Evolutionary conservation across 192 early-diverging fungal species (phyloP).

Genomic region (Spinellus fusiger): DNA sequence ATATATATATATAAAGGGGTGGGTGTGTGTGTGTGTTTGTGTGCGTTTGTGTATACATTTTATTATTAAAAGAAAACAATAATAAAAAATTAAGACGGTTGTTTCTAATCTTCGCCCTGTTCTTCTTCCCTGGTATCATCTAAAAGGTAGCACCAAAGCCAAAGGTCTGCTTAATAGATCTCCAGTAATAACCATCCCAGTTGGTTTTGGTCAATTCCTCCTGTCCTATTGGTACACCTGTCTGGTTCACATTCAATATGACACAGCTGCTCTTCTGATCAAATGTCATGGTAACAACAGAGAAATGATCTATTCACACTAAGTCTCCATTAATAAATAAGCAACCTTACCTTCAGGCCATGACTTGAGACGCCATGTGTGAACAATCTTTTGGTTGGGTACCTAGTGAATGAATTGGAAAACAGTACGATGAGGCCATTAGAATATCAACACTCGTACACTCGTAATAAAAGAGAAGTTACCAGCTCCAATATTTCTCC

Average conservation of each 20-base stretch:
- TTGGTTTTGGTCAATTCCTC: conserved; percentile 76
- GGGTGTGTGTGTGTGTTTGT: neutral
- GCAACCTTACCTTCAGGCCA: conserved; percentile 78
- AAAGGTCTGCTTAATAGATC: conserved; percentile 85
- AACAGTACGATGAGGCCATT: neutral
- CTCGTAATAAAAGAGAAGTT: neutral
- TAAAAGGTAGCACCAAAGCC: conserved; percentile 42
- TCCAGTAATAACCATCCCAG: conserved; percentile 93
- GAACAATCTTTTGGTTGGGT: conserved; percentile 71
- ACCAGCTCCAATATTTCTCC: conserved; percentile 73
- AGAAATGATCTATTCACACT: conserved; percentile 62
- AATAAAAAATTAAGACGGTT: neutral
- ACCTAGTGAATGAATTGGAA: conserved; percentile 24
- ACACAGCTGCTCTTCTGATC: conserved; percentile 66
- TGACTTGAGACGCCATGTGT: conserved; percentile 78
- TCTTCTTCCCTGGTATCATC: neutral
- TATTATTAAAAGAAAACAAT: neutral
- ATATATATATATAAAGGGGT: neutral
- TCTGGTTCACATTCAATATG: conserved; percentile 68
- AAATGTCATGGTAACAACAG: conserved; percentile 72
- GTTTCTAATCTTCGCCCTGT: neutral
- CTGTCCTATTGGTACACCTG: conserved; percentile 82
- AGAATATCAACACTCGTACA: neutral
- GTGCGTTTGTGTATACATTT: neutral
- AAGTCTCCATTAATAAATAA: too few relatives aligned